Evolutionary conservation across 306 rosid genomes (phyloP).

Genomic region (Urtica urens): DNA sequence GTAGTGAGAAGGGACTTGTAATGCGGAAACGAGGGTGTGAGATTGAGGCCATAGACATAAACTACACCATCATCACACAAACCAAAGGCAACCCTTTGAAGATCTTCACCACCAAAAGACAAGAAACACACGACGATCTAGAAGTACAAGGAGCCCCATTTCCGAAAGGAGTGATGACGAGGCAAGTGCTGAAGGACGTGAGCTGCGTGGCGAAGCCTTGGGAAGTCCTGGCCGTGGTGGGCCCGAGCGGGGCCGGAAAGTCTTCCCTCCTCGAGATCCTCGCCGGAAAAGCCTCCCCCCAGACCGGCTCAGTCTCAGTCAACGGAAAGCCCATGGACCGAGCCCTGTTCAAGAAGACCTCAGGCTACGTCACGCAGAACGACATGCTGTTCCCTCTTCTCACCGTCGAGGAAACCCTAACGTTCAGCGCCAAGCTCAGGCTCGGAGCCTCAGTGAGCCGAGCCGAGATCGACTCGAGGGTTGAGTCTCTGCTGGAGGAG

Average conservation of each 20-base stretch:
- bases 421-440: slow-evolving; percentile 64
- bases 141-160: too few relatives aligned
- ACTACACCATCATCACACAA: slow-evolving; percentile 45
- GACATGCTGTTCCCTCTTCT: slow-evolving; percentile 72
- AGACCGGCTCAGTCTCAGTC: slow-evolving; percentile 47
- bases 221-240: slow-evolving; percentile 86
- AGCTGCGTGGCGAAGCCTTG: slow-evolving; percentile 51
- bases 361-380: slow-evolving; percentile 82
- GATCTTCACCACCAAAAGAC: slow-evolving; percentile 26
- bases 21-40: slow-evolving; percentile 67
- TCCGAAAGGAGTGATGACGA: not conserved
- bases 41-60: slow-evolving; percentile 64
- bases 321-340: slow-evolving; percentile 47
- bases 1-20: too few relatives aligned
- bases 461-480: slow-evolving; percentile 38
- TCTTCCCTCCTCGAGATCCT: slow-evolving; percentile 76
- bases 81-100: slow-evolving; percentile 33
- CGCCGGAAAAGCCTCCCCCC: slow-evolving; percentile 59
- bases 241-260: slow-evolving; percentile 95
- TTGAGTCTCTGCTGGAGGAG: slow-evolving; percentile 56
- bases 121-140: slow-evolving; percentile 9
- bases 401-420: slow-evolving; percentile 79
- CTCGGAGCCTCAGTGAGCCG: slow-evolving; percentile 37
- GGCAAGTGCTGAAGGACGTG: slow-evolving; percentile 54
- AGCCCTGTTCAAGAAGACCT: slow-evolving; percentile 57